Conservation (phyloP, 2,329 filamentous ascomycete species). For the Dactylellina leptospora region DNA sequence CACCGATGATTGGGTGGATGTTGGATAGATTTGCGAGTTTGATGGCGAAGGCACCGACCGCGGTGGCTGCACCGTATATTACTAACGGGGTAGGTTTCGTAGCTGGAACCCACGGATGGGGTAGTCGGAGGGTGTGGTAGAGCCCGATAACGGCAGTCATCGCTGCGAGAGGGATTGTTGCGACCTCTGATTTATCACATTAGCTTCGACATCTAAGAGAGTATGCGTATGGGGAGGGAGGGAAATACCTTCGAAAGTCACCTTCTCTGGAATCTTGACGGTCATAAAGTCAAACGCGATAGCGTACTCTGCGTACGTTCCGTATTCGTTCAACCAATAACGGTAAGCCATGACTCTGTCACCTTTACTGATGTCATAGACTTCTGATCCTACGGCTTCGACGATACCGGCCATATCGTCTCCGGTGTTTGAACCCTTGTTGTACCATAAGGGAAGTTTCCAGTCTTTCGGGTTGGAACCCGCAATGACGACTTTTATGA, state of each 20-base stretch:
- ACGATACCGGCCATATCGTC: constrained; percentile 58
- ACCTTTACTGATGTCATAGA: constrained; percentile 59
- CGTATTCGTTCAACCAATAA: constrained; percentile 57
- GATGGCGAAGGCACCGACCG: constrained; percentile 69
- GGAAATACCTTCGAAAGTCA: constrained; percentile 64
- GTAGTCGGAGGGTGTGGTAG: constrained; percentile 63
- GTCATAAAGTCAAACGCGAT: constrained; percentile 68
- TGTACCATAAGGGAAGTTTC: constrained; percentile 35
- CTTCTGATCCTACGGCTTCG: constrained; percentile 28
- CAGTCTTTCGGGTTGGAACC: constrained; percentile 59
- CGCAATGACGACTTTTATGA: constrained; percentile 58
- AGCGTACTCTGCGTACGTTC: constrained; percentile 58
- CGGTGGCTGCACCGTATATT: constrained; percentile 66
- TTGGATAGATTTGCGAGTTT: constrained; percentile 67
- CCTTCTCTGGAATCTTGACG: constrained; percentile 65
- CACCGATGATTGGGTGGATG: constrained; percentile 70
- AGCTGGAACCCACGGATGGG: constrained; percentile 64
- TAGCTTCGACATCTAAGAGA: not conserved
- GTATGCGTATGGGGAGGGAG: not conserved
- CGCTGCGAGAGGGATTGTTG: constrained; percentile 63
- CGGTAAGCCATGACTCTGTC: constrained; percentile 64
- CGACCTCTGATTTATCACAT: constrained; percentile 59
- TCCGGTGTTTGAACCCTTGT: constrained; percentile 57
- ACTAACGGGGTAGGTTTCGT: constrained; percentile 54
- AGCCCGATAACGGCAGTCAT: constrained; percentile 64